Base-by-base conservation (phyloP, 176 grass and related monocot species). In the Raddia guianensis region DNA sequence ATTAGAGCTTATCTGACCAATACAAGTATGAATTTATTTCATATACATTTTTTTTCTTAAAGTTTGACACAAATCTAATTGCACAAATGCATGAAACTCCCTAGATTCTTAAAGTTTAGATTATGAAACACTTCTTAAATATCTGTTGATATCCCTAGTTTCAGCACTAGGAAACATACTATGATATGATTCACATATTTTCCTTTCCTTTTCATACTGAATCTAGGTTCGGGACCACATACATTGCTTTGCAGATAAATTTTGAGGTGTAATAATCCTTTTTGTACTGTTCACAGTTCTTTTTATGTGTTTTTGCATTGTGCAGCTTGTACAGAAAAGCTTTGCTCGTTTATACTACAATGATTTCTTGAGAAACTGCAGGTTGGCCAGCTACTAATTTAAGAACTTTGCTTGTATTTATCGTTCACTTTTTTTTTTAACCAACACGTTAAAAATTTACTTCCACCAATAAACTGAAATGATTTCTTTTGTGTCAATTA, bases 241-340 rank as follows among this genome's bases (percentile, higher is more conserved):
- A 45, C 2, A 20, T 59, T 70, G 12, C 53, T 15, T 52, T n/a
- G 47, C 7, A 48, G 53, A 70, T 34, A 52, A 13, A 77, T 45
- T 45, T 50, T 50, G 5, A 49, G 12, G 32, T 7, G 14, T 66
- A 19, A 2, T 53, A 16, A 66, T 56, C 10, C 32, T 18, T 15
- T 52, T 46, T 54, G 45, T 73, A 16, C 2, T 18, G n/a, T 56
- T 66, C 43, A 74, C 19, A 37, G 37, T 71, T 42, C 74, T 15
- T 9, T 64, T 13, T 52, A 11, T 18, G 8, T 64, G 4, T 73
- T 12, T 73, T 73, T 27, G 3, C 27, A 32, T 12, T 74, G 59
- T 82, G 76, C 86, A 94, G 92, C 92, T 94, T 80, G 92, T 94
- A 49, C 92, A 91, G 80, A 94, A 94, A 81, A 91, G 89, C 65